phyloP scores from a whole-genome alignment of 176 grass and related monocot species.

The Musa troglodytarum region DNA sequence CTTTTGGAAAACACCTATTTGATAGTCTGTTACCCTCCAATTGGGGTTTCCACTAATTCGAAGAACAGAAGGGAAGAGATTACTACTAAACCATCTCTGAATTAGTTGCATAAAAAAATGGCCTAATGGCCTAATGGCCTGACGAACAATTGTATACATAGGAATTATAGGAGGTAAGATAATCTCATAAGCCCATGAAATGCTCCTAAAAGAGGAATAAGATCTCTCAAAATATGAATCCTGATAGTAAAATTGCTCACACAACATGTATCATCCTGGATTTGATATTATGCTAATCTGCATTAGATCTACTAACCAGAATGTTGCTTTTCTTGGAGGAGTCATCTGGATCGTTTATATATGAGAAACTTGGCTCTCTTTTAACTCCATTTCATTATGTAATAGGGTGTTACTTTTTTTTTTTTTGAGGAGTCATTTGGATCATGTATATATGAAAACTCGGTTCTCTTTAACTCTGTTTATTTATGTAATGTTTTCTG shows the following conservation, averaged over 20 bases:
- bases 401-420: too few species aligned
- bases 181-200: background rate
- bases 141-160: background rate
- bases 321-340: background rate
- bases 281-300: too few species aligned
- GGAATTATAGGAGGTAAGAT: background rate
- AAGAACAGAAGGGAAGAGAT: background rate
- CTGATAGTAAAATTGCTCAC: background rate
- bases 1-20: background rate
- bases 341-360: background rate
- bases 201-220: background rate
- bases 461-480: too few species aligned
- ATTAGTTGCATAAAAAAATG: background rate
- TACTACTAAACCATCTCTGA: background rate
- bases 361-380: background rate
- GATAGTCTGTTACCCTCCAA: background rate
- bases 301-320: too few species aligned
- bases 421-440: too few species aligned
- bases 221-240: background rate
- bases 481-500: background rate
- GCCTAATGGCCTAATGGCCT: background rate
- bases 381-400: too few species aligned
- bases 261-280: too few species aligned
- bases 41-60: background rate
- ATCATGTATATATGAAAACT: too few species aligned